Percentiles rank a stretch among this genome's conserved stretches.
These are phyloP conservation scores for Zymoseptoria pseudotritici DNA, from an alignment of 2,329 filamentous ascomycete species.

Conservation along the genomic window DNA sequence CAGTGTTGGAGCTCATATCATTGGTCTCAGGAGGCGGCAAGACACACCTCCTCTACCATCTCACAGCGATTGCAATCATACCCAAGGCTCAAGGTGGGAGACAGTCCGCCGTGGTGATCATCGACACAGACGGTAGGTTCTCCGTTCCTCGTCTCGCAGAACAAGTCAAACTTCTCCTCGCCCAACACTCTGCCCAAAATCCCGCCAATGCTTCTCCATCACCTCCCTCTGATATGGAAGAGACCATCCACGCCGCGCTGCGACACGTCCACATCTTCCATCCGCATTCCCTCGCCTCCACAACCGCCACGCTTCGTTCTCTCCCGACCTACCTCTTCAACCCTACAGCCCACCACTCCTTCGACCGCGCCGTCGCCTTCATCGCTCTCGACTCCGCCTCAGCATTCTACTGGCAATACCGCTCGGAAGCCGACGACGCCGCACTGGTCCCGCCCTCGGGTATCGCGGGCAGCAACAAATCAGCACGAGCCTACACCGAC, in stretches of 20 bases:
- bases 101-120: slow-evolving; percentile 44
- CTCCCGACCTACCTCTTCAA: slow-evolving; percentile 47
- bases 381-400: slow-evolving; percentile 50
- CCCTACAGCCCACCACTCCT: slow-evolving; percentile 37
- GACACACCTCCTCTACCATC: slow-evolving; percentile 51
- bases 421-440: slow-evolving; percentile 33
- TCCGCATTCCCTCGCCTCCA: slow-evolving; percentile 44
- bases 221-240: not conserved
- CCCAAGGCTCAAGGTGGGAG: slow-evolving; percentile 42
- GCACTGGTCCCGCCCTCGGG: slow-evolving; percentile 10
- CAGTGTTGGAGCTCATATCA: slow-evolving; percentile 50
- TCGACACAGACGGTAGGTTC: slow-evolving; percentile 52
- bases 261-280: slow-evolving; percentile 53
- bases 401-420: slow-evolving; percentile 50
- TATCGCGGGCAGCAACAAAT: not conserved
- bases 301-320: slow-evolving; percentile 43
- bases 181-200: not conserved
- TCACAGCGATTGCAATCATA: slow-evolving; percentile 46
- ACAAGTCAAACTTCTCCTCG: slow-evolving; percentile 14
- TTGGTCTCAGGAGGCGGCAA: slow-evolving; percentile 47
- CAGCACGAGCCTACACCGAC: slow-evolving; percentile 7
- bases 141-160: slow-evolving; percentile 41
- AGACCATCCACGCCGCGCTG: slow-evolving; percentile 36
- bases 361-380: slow-evolving; percentile 40
- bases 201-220: not conserved